Conservation (phyloP, 306 rosid species). For the Aeschynomene evenia region DNA sequence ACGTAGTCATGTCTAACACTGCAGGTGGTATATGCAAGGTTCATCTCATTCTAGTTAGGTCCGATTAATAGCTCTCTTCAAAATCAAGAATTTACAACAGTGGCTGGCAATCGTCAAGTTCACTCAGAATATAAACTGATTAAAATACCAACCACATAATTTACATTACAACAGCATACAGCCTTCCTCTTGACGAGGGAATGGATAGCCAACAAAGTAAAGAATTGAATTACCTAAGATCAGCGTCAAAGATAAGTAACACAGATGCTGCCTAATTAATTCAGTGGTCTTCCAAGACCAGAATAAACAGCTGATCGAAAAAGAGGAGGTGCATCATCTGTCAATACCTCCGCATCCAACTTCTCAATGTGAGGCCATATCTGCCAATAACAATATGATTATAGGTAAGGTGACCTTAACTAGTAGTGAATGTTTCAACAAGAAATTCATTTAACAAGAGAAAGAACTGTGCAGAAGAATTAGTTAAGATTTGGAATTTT, state of each 20-base stretch:
- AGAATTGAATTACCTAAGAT: constrained; percentile 23
- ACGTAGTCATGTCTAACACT: too few species aligned
- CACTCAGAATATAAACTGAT: constrained; percentile 27
- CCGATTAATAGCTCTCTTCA: not conserved
- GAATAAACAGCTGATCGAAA: constrained; percentile 60
- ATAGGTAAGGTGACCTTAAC: not conserved
- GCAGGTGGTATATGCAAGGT: not conserved
- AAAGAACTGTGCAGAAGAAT: not conserved
- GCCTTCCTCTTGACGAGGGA: constrained; percentile 18
- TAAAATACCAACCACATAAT: constrained; percentile 17
- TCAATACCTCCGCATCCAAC: constrained; percentile 73
- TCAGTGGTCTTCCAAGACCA: constrained; percentile 72
- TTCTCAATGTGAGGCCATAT: constrained; percentile 86
- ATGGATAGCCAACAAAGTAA: constrained; percentile 20
- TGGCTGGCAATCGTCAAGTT: not conserved
- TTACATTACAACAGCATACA: constrained; percentile 36
- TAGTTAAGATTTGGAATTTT: not conserved
- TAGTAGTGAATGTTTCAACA: not conserved
- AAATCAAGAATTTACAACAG: constrained; percentile 22
- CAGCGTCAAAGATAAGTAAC: not conserved
- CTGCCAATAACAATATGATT: constrained; percentile 45
- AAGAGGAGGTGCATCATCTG: constrained; percentile 66
- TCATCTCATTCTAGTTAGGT: not conserved
- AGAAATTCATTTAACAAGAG: not conserved
- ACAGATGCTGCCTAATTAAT: constrained; percentile 39